phyloP scores from a whole-genome alignment of 305 asterid genomes.

The Plantago lanceolata region DNA sequence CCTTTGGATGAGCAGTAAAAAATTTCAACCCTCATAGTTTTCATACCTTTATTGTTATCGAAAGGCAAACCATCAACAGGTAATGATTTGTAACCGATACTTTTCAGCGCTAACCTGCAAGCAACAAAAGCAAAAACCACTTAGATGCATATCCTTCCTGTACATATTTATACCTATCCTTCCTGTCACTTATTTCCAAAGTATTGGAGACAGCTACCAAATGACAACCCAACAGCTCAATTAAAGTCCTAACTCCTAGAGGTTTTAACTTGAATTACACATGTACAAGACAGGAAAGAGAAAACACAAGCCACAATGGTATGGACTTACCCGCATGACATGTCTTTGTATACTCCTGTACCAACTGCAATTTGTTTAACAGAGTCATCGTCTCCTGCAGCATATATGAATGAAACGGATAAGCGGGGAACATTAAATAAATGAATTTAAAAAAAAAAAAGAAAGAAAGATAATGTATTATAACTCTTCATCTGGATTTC shows the following conservation, averaged over 20 bases:
- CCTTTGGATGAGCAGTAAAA: neutral
- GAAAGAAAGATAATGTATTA: slow-evolving; percentile 3
- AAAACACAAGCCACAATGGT: slow-evolving; percentile 1
- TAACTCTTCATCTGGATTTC: slow-evolving; percentile 15
- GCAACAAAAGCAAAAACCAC: slow-evolving; percentile 15
- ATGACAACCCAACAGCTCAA: neutral
- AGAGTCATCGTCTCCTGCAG: slow-evolving; percentile 45
- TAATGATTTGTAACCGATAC: slow-evolving; percentile 86
- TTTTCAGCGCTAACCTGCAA: slow-evolving; percentile 71
- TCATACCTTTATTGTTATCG: slow-evolving; percentile 53
- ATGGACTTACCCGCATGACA: slow-evolving; percentile 59
- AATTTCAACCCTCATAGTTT: slow-evolving; percentile 5
- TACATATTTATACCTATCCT: neutral
- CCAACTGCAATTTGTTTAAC: slow-evolving; percentile 73
- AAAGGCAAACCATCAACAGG: slow-evolving; percentile 71
- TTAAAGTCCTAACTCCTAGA: neutral
- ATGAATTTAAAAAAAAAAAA: neutral
- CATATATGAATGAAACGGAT: slow-evolving; percentile 1
- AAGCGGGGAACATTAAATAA: neutral
- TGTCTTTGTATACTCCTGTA: slow-evolving; percentile 56
- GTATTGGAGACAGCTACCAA: neutral
- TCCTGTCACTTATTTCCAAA: neutral
- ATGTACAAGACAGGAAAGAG: neutral
- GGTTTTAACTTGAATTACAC: slow-evolving; percentile 13
- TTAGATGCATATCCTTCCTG: neutral